Conservation (phyloP, 768 basidiomycete genomes). For the Cystobasidium tubakii region DNA sequence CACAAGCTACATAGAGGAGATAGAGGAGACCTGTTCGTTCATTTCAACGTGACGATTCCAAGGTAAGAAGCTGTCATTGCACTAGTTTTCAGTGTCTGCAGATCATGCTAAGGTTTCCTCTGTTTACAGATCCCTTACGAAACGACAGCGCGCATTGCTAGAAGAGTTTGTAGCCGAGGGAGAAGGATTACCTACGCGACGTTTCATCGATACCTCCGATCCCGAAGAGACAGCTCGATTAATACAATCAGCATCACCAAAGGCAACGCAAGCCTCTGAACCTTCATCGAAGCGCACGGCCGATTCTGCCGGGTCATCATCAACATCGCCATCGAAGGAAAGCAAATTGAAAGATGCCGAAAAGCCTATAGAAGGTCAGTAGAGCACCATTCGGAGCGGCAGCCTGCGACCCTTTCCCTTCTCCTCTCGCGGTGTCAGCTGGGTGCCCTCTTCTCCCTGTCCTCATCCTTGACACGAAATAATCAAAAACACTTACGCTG, state of each 20-base stretch:
- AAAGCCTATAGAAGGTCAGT: not conserved
- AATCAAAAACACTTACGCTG: not conserved
- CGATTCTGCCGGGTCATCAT: not conserved
- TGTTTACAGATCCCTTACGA: constrained; percentile 64
- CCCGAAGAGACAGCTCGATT: not conserved
- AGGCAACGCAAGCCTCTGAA: not conserved
- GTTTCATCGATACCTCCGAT: not conserved
- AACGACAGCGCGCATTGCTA: constrained; percentile 76
- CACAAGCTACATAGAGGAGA: constrained; percentile 64
- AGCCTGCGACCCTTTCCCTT: not conserved
- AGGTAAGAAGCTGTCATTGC: constrained; percentile 55
- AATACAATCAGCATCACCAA: not conserved
- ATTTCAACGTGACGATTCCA: constrained; percentile 79
- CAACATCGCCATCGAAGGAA: not conserved
- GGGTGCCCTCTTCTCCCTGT: not conserved
- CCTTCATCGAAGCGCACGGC: not conserved
- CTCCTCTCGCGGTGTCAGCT: not conserved
- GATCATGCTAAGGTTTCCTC: not conserved
- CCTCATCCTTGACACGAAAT: not conserved
- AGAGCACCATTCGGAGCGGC: not conserved
- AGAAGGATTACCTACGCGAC: constrained; percentile 58
- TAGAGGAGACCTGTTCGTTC: constrained; percentile 74
- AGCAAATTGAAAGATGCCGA: not conserved
- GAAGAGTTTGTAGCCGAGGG: constrained; percentile 87
- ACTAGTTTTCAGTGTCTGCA: not conserved